Evolutionary conservation across 148 eudicot species (phyloP), one percentile per base, ranked within the genome.

Genomic region (Limonium bicolor): DNA sequence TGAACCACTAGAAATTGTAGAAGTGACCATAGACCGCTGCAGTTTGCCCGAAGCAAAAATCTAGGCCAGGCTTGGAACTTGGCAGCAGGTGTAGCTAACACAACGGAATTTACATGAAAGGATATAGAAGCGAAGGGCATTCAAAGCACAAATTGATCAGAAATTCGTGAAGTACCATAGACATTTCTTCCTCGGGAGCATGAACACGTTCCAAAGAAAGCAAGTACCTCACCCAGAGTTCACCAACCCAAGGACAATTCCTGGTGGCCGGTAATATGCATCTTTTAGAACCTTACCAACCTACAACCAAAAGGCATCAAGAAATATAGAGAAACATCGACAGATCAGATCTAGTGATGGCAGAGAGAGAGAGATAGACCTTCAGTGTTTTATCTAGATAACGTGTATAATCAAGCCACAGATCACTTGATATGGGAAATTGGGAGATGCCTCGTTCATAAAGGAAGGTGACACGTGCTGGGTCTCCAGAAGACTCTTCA

Each of bases 231-330:
- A 75, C 82, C 97, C 97, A 90, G 9, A 90, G 60, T 59, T 90
- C 93, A 41, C 87, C 95, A 38, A 84, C 65, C 93, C 95, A 84
- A 1, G 97, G 76, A 62, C 95, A 90, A 65, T 84, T 90, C 54
- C 71, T 75, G 27, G 87, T 71, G 34, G 97, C 95, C 78, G 93
- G 68, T 27, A 44, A 40, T 70, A 67, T 35, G 58, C 71, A 36
- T 70, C 61, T 49, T 59, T 75, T 36, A 80, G 52, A 48, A 67
- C 60, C 56, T 55, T 69, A 15, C 84, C 72, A 18, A 72, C 73
- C 97, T 88, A 71, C 32, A 57, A 46, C 44, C 34, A 20, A 42
- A 18, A 22, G 26, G 22, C 22, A 29, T 5, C 20, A 40, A 53
- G 38, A 56, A 27, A 46, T 40, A 54, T n/a, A n/a, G n/a, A n/a